phyloP scores from a whole-genome alignment of 2,329 filamentous ascomycete species.

The Orbilia javanica region DNA sequence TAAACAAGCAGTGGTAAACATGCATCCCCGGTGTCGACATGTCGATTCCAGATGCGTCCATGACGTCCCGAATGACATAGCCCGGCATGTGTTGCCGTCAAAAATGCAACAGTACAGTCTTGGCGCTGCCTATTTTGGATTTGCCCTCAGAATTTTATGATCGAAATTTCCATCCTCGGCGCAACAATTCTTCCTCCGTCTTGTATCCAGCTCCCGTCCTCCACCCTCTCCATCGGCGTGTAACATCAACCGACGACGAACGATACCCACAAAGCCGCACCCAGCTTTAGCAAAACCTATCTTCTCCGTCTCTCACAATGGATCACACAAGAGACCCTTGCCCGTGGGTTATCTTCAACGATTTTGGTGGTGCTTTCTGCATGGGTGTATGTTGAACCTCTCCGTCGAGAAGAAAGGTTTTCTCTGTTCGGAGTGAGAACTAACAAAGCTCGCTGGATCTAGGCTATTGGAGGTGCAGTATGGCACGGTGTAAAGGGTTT shows the following conservation, averaged over 20 bases:
- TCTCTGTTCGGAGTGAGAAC: not conserved
- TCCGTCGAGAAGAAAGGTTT: not conserved
- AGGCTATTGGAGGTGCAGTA: constrained; percentile 83
- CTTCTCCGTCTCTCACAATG: constrained; percentile 69
- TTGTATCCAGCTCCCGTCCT: constrained; percentile 17
- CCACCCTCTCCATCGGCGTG: constrained; percentile 1
- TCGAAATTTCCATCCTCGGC: constrained; percentile 26
- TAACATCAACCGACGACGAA: constrained; percentile 8
- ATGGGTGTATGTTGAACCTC: constrained; percentile 81
- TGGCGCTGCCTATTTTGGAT: not conserved
- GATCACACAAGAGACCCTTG: constrained; percentile 98
- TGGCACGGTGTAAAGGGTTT: constrained; percentile 98
- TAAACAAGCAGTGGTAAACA: too few relatives aligned
- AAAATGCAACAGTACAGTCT: not conserved
- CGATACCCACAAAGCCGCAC: constrained; percentile 9
- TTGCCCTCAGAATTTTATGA: constrained; percentile 7
- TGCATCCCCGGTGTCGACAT: too few relatives aligned
- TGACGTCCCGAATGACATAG: too few relatives aligned
- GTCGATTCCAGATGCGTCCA: too few relatives aligned
- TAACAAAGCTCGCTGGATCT: constrained; percentile 56
- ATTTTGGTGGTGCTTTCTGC: constrained; percentile 95
- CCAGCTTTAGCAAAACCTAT: constrained; percentile 10
- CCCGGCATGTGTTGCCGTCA: not conserved
- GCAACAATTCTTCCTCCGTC: constrained; percentile 22
- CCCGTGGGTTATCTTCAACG: constrained; percentile 94